These are phyloP conservation scores for Aspergillus tamarii DNA, from an alignment of 2,329 filamentous ascomycete genomes.

Conservation along the genomic window DNA sequence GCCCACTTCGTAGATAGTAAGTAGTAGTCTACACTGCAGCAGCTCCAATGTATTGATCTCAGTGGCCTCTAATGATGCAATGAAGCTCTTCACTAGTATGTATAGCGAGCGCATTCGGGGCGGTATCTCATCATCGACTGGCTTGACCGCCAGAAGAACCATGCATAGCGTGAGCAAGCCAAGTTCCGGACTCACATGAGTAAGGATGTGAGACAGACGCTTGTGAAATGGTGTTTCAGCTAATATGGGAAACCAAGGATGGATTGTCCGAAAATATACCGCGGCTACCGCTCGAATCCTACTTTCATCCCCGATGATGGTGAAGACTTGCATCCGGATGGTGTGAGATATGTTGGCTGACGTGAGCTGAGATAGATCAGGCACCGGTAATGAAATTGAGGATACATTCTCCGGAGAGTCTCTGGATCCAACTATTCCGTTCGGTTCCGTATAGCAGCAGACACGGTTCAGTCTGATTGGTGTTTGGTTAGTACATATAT, in stretches of 20 bases:
- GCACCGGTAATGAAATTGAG: neutral
- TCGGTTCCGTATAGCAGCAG: conserved; percentile 1
- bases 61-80: neutral
- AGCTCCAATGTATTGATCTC: neutral
- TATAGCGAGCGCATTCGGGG: conserved; percentile 1
- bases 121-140: neutral
- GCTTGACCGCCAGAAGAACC: neutral
- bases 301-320: neutral
- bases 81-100: conserved; percentile 1
- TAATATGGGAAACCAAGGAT: conserved; percentile 3
- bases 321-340: neutral
- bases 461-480: conserved; percentile 2
- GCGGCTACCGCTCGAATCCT: neutral
- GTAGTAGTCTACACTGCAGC: conserved; percentile 1
- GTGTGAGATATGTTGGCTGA: neutral
- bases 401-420: neutral
- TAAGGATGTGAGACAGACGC: neutral
- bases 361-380: neutral
- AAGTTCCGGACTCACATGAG: neutral
- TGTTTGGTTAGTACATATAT: neutral
- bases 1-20: conserved; percentile 5
- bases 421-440: neutral
- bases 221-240: neutral
- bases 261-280: conserved; percentile 5
- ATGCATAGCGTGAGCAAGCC: conserved; percentile 2